phyloP scores from a whole-genome alignment of 257 asterid species.

The Agastache rugosa region DNA sequence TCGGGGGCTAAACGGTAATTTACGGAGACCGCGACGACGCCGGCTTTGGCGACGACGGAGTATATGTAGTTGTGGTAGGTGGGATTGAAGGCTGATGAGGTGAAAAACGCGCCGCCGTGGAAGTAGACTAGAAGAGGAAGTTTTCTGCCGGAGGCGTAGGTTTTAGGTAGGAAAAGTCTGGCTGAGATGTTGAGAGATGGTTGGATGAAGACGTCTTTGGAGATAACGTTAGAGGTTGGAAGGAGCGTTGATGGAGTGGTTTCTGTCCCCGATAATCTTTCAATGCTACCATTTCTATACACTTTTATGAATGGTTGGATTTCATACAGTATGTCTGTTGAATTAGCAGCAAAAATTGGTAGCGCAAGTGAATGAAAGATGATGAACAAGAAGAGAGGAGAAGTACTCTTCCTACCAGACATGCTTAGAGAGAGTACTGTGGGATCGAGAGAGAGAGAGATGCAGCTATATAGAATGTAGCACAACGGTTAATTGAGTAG shows the following conservation, averaged over 20 bases:
- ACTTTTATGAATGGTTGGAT: constrained; percentile 30
- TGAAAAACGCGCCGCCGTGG: constrained; percentile 67
- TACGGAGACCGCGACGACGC: constrained; percentile 53
- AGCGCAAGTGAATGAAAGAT: neutral
- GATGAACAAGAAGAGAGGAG: neutral
- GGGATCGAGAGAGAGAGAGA: neutral
- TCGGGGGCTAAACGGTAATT: constrained; percentile 76
- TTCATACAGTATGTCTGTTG: constrained; percentile 43
- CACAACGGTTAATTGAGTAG: too few relatives aligned
- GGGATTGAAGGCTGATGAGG: constrained; percentile 52
- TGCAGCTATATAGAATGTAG: too few relatives aligned
- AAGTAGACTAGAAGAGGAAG: constrained; percentile 63
- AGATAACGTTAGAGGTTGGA: constrained; percentile 43
- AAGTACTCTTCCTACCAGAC: neutral
- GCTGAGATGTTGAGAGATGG: constrained; percentile 43
- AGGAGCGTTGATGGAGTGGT: constrained; percentile 41
- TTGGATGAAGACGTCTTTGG: constrained; percentile 52
- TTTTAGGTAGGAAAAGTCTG: constrained; percentile 45
- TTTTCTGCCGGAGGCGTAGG: constrained; percentile 32
- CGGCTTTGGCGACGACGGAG: constrained; percentile 49
- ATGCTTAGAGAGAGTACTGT: neutral
- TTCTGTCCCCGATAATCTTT: constrained; percentile 43
- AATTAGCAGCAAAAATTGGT: constrained; percentile 19
- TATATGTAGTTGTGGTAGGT: constrained; percentile 43
- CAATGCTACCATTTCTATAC: constrained; percentile 52